Conservation (phyloP, 257 asterid genomes). For the Asclepias syriaca region DNA sequence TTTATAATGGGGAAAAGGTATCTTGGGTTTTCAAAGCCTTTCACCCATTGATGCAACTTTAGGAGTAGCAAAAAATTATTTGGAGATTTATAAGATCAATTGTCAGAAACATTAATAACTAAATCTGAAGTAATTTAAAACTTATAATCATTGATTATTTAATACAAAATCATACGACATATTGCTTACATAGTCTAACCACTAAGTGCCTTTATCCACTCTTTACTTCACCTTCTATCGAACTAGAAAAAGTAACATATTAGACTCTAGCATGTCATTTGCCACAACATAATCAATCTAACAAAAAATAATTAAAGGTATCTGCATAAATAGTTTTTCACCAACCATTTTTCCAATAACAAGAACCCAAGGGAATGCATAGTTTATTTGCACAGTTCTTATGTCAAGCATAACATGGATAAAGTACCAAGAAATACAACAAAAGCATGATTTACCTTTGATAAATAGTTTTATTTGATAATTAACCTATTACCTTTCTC, state of each 20-base stretch:
- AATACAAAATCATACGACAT: background rate
- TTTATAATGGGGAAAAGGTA: background rate
- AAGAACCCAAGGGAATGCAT: background rate
- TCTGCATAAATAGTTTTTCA: background rate
- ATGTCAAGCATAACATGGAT: background rate
- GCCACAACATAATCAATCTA: background rate
- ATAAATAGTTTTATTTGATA: background rate
- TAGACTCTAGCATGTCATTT: background rate
- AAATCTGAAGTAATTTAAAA: background rate
- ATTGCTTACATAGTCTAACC: background rate
- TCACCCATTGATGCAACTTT: background rate
- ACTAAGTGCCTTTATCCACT: background rate
- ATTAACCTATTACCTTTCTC: background rate
- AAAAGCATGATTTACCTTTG: background rate
- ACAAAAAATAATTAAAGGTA: background rate
- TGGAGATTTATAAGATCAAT: background rate
- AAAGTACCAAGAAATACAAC: background rate
- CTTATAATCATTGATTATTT: background rate
- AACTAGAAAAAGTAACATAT: background rate
- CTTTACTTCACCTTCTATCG: background rate
- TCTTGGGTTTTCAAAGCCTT: background rate
- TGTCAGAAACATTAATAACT: background rate
- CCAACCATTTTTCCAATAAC: background rate
- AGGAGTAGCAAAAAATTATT: background rate
- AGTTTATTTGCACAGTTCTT: background rate